These are phyloP conservation scores for Wickerhamiella qilinensis DNA, from an alignment of 805 yeast species.

Conservation along the genomic window DNA sequence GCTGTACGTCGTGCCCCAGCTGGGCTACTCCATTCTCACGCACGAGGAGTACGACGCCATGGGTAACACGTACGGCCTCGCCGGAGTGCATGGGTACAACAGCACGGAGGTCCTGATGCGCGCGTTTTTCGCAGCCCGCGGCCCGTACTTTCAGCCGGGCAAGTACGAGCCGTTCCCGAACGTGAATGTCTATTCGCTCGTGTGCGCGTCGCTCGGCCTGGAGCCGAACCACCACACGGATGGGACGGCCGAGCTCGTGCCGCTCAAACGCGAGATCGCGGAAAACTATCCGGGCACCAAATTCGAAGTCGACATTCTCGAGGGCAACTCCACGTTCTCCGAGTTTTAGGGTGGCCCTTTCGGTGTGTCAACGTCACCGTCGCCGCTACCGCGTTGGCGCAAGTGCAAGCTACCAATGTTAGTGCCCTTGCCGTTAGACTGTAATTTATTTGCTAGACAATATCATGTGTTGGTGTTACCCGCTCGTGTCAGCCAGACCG, in stretches of 20 bases:
- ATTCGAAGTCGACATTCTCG: constrained; percentile 15
- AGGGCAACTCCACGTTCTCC: constrained; percentile 20
- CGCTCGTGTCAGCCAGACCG: no score
- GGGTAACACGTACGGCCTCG: constrained; percentile 36
- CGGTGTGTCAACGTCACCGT: no score
- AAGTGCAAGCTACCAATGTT: no score
- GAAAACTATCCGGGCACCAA: constrained; percentile 21
- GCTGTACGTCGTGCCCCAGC: constrained; percentile 67
- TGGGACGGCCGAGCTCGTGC: constrained; percentile 26
- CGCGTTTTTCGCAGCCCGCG: constrained; percentile 61
- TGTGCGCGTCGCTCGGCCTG: constrained; percentile 47
- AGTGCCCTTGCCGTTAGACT: no score
- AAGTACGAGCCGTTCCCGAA: constrained; percentile 50
- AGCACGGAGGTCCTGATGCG: constrained; percentile 68
- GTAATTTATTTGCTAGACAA: no score
- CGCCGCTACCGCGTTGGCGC: no score
- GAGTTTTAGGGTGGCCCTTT: no score
- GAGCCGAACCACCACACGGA: constrained; percentile 44
- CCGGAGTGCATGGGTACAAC: constrained; percentile 77
- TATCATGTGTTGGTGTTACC: no score
- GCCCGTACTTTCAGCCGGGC: constrained; percentile 50
- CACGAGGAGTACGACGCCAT: constrained; percentile 36
- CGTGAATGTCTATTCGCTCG: constrained; percentile 52
- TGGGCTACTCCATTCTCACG: constrained; percentile 64
- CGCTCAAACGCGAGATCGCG: constrained; percentile 16